phyloP scores from a whole-genome alignment of 2,329 filamentous ascomycete genomes.

The Drechslerella dactyloides region DNA sequence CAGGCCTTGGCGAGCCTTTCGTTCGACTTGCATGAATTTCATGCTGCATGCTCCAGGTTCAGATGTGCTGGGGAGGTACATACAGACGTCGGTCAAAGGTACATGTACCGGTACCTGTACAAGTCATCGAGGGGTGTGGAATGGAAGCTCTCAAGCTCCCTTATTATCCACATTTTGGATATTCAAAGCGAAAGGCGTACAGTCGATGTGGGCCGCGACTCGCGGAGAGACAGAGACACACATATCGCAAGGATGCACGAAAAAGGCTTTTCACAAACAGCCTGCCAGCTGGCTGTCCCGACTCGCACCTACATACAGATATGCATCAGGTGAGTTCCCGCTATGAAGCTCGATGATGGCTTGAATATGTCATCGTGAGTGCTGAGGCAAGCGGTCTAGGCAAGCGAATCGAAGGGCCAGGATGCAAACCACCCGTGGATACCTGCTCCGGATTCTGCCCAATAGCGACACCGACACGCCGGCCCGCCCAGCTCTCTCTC shows the following conservation, averaged over 20 bases:
- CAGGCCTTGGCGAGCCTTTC: constrained; percentile 35
- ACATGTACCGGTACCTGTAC: constrained; percentile 44
- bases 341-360: background rate
- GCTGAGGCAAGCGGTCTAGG: too few species aligned
- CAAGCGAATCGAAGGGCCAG: too few species aligned
- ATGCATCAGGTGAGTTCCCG: too few species aligned
- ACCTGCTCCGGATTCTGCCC: too few species aligned
- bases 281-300: constrained; percentile 44
- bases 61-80: constrained; percentile 48
- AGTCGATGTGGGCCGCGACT: constrained; percentile 39
- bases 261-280: constrained; percentile 37
- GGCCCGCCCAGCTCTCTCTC: background rate
- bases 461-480: too few species aligned
- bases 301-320: constrained; percentile 21
- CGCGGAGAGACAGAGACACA: constrained; percentile 26
- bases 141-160: constrained; percentile 13
- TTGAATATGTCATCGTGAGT: background rate
- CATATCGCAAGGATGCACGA: constrained; percentile 45
- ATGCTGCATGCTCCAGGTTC: constrained; percentile 47
- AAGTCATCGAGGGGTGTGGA: constrained; percentile 45
- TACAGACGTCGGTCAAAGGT: constrained; percentile 9
- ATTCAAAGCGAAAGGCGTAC: constrained; percentile 50
- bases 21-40: constrained; percentile 50
- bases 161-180: constrained; percentile 51
- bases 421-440: too few species aligned